Evolutionary conservation across 257 asterid species (phyloP), one percentile per base, ranked within the genome.

Genomic region (Mitragyna speciosa): DNA sequence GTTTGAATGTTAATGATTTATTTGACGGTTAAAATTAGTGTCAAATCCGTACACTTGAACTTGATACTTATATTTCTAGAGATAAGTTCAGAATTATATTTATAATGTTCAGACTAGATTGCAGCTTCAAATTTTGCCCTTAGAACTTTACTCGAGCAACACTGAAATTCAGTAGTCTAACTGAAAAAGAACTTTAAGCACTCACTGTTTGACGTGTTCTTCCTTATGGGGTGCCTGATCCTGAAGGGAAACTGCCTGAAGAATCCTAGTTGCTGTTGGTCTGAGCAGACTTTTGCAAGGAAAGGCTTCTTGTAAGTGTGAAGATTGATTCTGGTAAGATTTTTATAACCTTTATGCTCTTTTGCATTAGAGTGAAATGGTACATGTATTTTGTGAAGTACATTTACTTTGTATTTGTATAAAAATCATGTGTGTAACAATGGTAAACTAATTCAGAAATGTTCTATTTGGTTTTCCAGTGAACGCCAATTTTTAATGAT

Each of bases 301-400:
- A 95, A 93, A 88, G 98, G 98, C 81, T 95, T 95, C 91, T 89
- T 96, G 97, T 94, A 87, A 89, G 98, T 89, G 56, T 78, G 56
- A n/a, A n/a, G n/a, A n/a, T n/a, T n/a, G n/a, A n/a, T n/a, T n/a
- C n/a, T n/a, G n/a, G n/a, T n/a, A n/a, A n/a, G n/a, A n/a, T n/a
- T n/a, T n/a, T n/a, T n/a, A n/a, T n/a, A n/a, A n/a, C n/a, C n/a
- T n/a, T n/a, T n/a, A n/a, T n/a, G n/a, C n/a, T n/a, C n/a, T n/a
- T n/a, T n/a, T n/a, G n/a, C n/a, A n/a, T n/a, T n/a, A n/a, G n/a
- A n/a, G n/a, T n/a, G n/a, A n/a, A n/a, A n/a, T n/a, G n/a, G n/a
- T n/a, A n/a, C n/a, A n/a, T n/a, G n/a, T n/a, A n/a, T n/a, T n/a
- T n/a, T n/a, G n/a, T n/a, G n/a, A n/a, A n/a, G n/a, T n/a, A n/a